Conservation (phyloP, 768 basidiomycete genomes). For the Dendrothele bispora region DNA sequence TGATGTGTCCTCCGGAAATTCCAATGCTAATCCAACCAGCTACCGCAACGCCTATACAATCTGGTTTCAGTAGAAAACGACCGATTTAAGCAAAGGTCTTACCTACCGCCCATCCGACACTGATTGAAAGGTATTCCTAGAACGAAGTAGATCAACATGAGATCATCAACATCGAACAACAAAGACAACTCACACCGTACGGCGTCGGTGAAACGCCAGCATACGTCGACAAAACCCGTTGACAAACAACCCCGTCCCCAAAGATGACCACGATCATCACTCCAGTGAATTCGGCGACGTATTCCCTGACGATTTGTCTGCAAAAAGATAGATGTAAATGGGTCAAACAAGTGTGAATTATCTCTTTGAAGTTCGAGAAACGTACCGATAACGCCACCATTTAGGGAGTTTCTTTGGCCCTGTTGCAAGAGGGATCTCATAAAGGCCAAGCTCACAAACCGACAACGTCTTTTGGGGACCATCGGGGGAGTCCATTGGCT, state of each 20-base stretch:
- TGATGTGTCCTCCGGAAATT: slow-evolving; percentile 50
- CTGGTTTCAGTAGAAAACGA: neutral
- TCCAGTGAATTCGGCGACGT: slow-evolving; percentile 56
- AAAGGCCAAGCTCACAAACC: no score
- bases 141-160: neutral
- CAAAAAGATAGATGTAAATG: no score
- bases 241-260: slow-evolving; percentile 52
- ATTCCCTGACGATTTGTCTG: slow-evolving; percentile 31
- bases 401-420: no score
- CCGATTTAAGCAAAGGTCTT: neutral
- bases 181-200: slow-evolving; percentile 47
- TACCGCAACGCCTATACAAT: slow-evolving; percentile 37
- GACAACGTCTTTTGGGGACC: no score
- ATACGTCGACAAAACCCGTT: slow-evolving; percentile 45
- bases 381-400: no score
- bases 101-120: neutral
- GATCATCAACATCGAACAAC: no score
- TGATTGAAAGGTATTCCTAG: slow-evolving; percentile 20
- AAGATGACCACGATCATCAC: slow-evolving; percentile 54
- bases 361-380: no score
- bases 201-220: slow-evolving; percentile 37
- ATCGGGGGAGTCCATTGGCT: no score
- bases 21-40: slow-evolving; percentile 50
- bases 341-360: no score
- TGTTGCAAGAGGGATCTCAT: no score